These are phyloP conservation scores for Ambrosia artemisiifolia DNA, from an alignment of 129 eudicot genomes.

Conservation along the genomic window DNA sequence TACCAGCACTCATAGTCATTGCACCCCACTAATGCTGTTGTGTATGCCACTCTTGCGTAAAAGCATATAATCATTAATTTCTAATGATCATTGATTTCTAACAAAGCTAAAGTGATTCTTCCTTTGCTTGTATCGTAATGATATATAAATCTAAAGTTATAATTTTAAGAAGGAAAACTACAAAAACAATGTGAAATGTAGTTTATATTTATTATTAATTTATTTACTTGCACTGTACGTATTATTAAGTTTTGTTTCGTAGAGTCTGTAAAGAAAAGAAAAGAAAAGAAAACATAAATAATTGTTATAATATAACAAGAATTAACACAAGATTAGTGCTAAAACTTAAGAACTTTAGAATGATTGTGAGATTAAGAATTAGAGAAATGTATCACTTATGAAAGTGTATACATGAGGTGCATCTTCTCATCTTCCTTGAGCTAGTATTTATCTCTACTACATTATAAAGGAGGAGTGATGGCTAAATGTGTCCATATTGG, in stretches of 20 bases:
- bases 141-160: neutral
- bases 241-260: neutral
- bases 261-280: neutral
- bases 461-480: too few species aligned
- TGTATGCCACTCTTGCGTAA: constrained; percentile 30
- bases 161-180: neutral
- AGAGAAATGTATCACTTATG: too few species aligned
- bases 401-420: too few species aligned
- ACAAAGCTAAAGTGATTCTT: constrained; percentile 25
- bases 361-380: too few species aligned
- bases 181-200: neutral
- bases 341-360: too few species aligned
- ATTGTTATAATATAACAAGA: neutral
- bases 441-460: too few species aligned
- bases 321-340: too few species aligned
- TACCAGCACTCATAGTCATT: constrained; percentile 26
- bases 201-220: neutral
- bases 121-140: constrained; percentile 28
- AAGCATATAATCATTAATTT: constrained; percentile 23
- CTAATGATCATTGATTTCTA: constrained; percentile 20
- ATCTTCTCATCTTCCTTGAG: too few species aligned
- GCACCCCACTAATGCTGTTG: constrained; percentile 37
- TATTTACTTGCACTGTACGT: neutral
- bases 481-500: too few species aligned
- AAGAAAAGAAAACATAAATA: neutral